These are phyloP conservation scores for Cladophialophora chaetospira DNA, from an alignment of 2,329 filamentous ascomycete genomes.

Conservation along the genomic window DNA sequence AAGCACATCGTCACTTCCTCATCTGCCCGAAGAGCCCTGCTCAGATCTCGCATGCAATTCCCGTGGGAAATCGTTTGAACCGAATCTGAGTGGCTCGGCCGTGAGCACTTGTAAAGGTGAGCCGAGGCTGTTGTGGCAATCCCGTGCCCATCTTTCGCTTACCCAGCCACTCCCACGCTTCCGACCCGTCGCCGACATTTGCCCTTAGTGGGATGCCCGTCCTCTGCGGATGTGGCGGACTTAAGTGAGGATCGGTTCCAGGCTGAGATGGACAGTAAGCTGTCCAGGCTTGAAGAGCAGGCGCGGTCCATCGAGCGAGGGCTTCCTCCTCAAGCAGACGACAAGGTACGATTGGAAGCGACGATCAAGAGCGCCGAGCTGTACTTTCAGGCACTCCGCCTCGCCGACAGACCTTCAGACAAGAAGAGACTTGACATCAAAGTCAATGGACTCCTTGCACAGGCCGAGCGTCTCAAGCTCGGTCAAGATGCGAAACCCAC, in stretches of 20 bases:
- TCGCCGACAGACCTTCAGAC: constrained; percentile 63
- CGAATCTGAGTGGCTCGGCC: constrained; percentile 9
- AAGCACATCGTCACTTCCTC: constrained; percentile 18
- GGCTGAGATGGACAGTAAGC: constrained; percentile 13
- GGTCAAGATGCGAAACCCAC: constrained; percentile 1
- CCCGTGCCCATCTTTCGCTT: not conserved
- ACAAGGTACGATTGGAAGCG: constrained; percentile 67
- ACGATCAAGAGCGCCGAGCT: constrained; percentile 77
- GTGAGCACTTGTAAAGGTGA: constrained; percentile 5
- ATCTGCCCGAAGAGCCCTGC: constrained; percentile 20
- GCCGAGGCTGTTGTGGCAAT: constrained; percentile 21
- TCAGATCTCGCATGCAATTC: constrained; percentile 10
- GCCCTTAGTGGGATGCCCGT: not conserved
- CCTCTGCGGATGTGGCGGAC: too few relatives aligned
- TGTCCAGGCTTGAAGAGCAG: constrained; percentile 26
- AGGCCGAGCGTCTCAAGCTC: constrained; percentile 74
- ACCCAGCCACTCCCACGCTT: not conserved
- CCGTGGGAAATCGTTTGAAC: constrained; percentile 18
- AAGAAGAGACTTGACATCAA: constrained; percentile 67
- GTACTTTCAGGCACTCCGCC: constrained; percentile 73
- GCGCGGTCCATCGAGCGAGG: constrained; percentile 25
- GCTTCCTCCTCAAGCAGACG: constrained; percentile 37
- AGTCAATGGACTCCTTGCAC: constrained; percentile 68
- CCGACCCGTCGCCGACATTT: constrained; percentile 19
- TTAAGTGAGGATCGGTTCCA: too few relatives aligned